Conservation (phyloP, 495 filamentous ascomycete species). For the Podospora didyma region DNA sequence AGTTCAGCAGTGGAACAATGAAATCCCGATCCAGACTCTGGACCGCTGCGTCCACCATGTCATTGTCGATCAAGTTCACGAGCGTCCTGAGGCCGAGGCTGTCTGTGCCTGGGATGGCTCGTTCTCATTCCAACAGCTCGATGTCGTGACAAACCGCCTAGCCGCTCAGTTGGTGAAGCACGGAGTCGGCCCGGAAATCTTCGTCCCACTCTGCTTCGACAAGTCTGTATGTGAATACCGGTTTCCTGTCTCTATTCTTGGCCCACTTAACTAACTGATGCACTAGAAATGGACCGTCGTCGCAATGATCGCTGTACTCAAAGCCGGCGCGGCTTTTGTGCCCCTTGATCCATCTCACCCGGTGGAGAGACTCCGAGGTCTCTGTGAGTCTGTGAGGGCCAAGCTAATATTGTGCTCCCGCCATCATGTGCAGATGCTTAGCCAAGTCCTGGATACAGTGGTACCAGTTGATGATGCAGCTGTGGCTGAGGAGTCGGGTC, state of each 20-base stretch:
- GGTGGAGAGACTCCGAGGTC: conserved; percentile 38
- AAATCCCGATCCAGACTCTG: conserved; percentile 5
- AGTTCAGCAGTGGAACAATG: conserved; percentile 17
- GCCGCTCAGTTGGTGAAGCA: conserved; percentile 37
- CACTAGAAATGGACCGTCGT: conserved; percentile 45
- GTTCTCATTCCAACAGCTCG: conserved; percentile 49
- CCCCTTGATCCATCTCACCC: conserved; percentile 55
- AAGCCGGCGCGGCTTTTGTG: conserved; percentile 55
- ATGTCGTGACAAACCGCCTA: conserved; percentile 38
- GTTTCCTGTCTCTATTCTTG: conserved; percentile 38
- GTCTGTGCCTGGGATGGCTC: conserved; percentile 50
- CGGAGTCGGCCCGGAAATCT: conserved; percentile 47
- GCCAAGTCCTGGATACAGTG: conserved; percentile 1
- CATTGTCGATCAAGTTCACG: conserved; percentile 14
- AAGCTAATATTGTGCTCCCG: conserved; percentile 30
- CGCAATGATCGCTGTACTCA: conserved; percentile 51
- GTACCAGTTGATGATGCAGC: conserved; percentile 10
- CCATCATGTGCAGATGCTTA: conserved; percentile 6
- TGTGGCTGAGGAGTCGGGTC: too few species aligned
- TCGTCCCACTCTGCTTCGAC: conserved; percentile 54
- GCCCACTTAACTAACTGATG: background rate
- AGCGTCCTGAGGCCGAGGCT: conserved; percentile 16
- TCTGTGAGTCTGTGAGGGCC: conserved; percentile 39
- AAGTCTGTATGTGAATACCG: conserved; percentile 41
- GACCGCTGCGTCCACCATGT: conserved; percentile 27